Conservation (phyloP, 495 filamentous ascomycete genomes). For the Aspergillus homomorphus region DNA sequence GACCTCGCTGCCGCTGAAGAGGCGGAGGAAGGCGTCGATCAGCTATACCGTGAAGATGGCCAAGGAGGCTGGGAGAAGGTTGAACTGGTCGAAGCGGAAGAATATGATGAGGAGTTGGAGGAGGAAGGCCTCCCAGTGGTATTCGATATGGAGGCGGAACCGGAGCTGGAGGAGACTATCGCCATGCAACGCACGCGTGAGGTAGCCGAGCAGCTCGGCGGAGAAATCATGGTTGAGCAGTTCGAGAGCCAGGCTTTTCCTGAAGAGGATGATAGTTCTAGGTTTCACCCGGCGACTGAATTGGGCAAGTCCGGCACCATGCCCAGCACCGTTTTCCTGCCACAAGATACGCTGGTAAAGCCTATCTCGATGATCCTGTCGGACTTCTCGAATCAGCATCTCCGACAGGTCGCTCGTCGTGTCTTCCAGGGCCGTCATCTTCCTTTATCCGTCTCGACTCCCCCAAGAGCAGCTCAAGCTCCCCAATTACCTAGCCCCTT, state of each 20-base stretch:
- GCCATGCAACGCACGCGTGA: slow-evolving; percentile 42
- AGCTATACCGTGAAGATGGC: slow-evolving; percentile 54
- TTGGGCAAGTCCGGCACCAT: slow-evolving; percentile 61
- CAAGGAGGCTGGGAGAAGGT: slow-evolving; percentile 62
- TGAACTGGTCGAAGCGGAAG: slow-evolving; percentile 36
- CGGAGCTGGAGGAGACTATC: slow-evolving; percentile 28
- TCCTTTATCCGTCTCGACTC: slow-evolving; percentile 66
- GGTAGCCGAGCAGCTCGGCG: slow-evolving; percentile 45
- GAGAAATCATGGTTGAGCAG: slow-evolving; percentile 46
- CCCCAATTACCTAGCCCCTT: slow-evolving; percentile 68
- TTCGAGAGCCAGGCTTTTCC: slow-evolving; percentile 51
- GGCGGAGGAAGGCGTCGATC: slow-evolving; percentile 31
- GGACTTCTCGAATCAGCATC: slow-evolving; percentile 66
- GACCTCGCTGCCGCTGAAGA: slow-evolving; percentile 22
- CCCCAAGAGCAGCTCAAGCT: slow-evolving; percentile 43
- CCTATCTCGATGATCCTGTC: slow-evolving; percentile 65
- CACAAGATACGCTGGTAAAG: slow-evolving; percentile 60
- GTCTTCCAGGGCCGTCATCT: slow-evolving; percentile 72
- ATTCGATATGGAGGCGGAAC: slow-evolving; percentile 41
- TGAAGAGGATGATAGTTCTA: slow-evolving; percentile 34
- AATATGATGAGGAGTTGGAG: background rate
- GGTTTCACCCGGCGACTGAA: slow-evolving; percentile 62
- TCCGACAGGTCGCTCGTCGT: slow-evolving; percentile 62
- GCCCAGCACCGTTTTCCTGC: slow-evolving; percentile 69
- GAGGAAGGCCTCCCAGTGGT: slow-evolving; percentile 32